phyloP scores from a whole-genome alignment of 371 early-diverging fungal genomes.

The Basidiobolus heterosporus region DNA sequence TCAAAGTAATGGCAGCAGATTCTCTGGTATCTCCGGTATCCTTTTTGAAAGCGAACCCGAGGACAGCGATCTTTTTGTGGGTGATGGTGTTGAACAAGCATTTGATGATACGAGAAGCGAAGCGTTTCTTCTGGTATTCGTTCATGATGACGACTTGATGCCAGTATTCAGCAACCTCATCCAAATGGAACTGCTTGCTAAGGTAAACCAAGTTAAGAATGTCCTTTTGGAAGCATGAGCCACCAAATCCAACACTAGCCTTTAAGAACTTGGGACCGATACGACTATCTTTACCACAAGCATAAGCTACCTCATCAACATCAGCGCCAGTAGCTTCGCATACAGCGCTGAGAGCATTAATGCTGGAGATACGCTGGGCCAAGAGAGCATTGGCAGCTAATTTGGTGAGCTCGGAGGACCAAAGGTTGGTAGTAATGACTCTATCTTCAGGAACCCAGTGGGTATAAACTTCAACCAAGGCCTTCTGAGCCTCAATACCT shows the following conservation, averaged over 20 bases:
- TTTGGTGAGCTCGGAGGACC: conserved; percentile 89
- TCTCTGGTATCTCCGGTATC: conserved; percentile 91
- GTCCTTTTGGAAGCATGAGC: conserved; percentile 93
- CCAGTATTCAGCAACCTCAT: conserved; percentile 91
- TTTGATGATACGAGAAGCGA: conserved; percentile 48
- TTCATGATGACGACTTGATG: conserved; percentile 78
- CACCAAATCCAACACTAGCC: conserved; percentile 88
- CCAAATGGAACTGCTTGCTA: conserved; percentile 60
- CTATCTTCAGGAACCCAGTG: conserved; percentile 67
- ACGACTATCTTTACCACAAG: conserved; percentile 74
- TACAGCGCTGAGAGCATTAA: conserved; percentile 81
- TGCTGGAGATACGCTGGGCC: conserved; percentile 87
- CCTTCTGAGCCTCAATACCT: conserved; percentile 58
- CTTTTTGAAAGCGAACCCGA: conserved; percentile 93
- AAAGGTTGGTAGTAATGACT: conserved; percentile 80
- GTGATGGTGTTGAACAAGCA: conserved; percentile 69
- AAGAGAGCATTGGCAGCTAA: conserved; percentile 88
- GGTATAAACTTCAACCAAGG: conserved; percentile 57
- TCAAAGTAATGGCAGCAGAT: conserved; percentile 76
- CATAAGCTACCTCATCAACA: conserved; percentile 87
- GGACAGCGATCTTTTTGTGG: conserved; percentile 64
- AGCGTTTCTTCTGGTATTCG: conserved; percentile 82
- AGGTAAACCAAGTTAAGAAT: conserved; percentile 83
- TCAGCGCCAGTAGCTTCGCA: conserved; percentile 93
- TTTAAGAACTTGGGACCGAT: conserved; percentile 85